Conservation (phyloP, 352 stramenopile species). For the Pythium plurisporium region DNA sequence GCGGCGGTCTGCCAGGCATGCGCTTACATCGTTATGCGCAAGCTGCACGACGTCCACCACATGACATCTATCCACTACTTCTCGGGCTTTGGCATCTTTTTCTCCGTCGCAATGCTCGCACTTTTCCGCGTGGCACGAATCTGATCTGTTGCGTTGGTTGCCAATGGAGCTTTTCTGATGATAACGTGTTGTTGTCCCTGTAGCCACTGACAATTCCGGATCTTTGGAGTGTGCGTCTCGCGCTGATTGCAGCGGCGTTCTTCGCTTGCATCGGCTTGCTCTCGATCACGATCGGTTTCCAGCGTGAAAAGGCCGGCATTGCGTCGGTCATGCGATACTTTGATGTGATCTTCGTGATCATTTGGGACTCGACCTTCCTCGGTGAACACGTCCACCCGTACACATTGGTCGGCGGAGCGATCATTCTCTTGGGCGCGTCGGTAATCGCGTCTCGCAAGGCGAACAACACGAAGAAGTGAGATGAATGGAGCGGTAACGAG, state of each 20-base stretch:
- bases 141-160: too few species aligned
- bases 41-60: conserved; percentile 43
- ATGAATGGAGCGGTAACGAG: too few species aligned
- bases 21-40: conserved; percentile 50
- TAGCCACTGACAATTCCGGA: conserved; percentile 20
- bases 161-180: too few species aligned
- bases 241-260: conserved; percentile 34
- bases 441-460: conserved; percentile 30
- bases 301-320: conserved; percentile 54
- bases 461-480: neutral
- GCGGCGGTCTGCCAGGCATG: conserved; percentile 42
- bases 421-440: conserved; percentile 49
- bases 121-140: conserved; percentile 3
- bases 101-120: conserved; percentile 23
- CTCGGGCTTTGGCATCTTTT: conserved; percentile 28
- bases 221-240: conserved; percentile 25
- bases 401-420: conserved; percentile 51
- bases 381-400: conserved; percentile 45
- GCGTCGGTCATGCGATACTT: conserved; percentile 66
- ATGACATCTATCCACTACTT: conserved; percentile 42
- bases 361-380: conserved; percentile 41
- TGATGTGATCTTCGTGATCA: conserved; percentile 64
- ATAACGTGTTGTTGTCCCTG: too few species aligned
- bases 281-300: conserved; percentile 51
- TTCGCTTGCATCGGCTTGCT: conserved; percentile 45